Base-by-base conservation (phyloP, 2,329 filamentous ascomycete genomes). In the Hymenoscyphus fructigenus region DNA sequence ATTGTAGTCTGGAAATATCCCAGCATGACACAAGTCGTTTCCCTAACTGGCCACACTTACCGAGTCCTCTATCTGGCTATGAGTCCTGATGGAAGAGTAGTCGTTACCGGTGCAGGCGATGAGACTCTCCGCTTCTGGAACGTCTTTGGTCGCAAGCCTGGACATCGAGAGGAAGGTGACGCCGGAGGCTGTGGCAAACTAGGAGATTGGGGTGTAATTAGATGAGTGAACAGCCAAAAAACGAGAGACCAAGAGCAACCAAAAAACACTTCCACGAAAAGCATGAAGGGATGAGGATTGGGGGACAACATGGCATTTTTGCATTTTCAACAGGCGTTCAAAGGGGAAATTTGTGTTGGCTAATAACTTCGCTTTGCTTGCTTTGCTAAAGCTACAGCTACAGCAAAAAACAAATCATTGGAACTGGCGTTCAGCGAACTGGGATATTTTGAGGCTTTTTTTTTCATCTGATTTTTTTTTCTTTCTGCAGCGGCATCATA, bases 1-100 rank as follows among this genome's bases (percentile, higher is more conserved):
- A 97, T 99, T 72, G 94, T 98, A 44, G 92, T 99, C 63, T 99
- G 95, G 95, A 99, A 99, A 75, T 99, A 99, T 75, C 95, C 95
- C 1, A 93, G 90, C 70, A 98, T 99, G 95, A 92, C 92, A 59
- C 95, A 98, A 76, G 93, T 99, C 9, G 94, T 92, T 50, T 96
- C 92, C 70, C 82, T 99, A 57, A 99, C 95, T 0, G 95, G 95
- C 0, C 95, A 99, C 77, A 99, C 95, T 1, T 98, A 96, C 78
- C 90, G 95, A 74, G 95, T 99, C 14, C 83, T 99, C 2, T 99
- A 98, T 76, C 83, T 99, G 61, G 93, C 93, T 36, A 98, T 98
- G 93, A 97, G 93, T 75, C 95, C 95, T 1, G 94, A 98, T 74
- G 95, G 95, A 20, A 88, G 93, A 71, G 91, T 92, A 2, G 91